A percentile compares a stretch with the other conserved stretches of the same genome.
These are phyloP conservation scores for Botrytis byssoidea DNA, from an alignment of 2,329 filamentous ascomycete species.

Conservation along the genomic window DNA sequence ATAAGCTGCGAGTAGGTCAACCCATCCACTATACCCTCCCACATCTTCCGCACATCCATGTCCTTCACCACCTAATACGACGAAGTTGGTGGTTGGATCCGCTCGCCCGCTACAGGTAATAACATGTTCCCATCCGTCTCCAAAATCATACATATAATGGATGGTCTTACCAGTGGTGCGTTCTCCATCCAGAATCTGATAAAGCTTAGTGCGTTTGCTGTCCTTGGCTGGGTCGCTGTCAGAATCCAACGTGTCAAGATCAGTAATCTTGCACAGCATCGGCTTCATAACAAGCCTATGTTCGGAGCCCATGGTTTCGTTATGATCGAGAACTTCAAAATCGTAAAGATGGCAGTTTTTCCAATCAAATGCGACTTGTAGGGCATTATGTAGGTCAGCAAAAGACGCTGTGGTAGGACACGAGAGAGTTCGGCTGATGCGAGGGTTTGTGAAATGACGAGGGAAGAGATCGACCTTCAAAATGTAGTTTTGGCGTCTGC, in stretches of 20 bases:
- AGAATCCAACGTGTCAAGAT: not conserved
- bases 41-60: slow-evolving; percentile 4
- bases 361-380: slow-evolving; percentile 22
- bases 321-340: slow-evolving; percentile 16
- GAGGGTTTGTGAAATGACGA: slow-evolving; percentile 21
- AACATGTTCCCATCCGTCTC: not conserved
- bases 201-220: not conserved
- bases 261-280: not conserved
- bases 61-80: not conserved
- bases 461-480: slow-evolving; percentile 22
- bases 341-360: slow-evolving; percentile 7
- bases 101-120: not conserved
- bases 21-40: not conserved
- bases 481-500: slow-evolving; percentile 16
- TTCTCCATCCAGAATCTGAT: not conserved
- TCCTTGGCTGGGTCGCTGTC: not conserved
- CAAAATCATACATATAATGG: not conserved
- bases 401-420: slow-evolving; percentile 24
- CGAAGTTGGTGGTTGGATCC: not conserved
- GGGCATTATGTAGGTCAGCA: slow-evolving; percentile 18
- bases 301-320: slow-evolving; percentile 5
- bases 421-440: slow-evolving; percentile 22
- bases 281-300: not conserved
- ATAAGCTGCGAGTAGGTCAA: not conserved
- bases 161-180: not conserved